Percentiles rank a stretch among this genome's conserved stretches.
phyloP scores from a whole-genome alignment of 495 filamentous ascomycete genomes.

The Aspergillus heteromorphus region DNA sequence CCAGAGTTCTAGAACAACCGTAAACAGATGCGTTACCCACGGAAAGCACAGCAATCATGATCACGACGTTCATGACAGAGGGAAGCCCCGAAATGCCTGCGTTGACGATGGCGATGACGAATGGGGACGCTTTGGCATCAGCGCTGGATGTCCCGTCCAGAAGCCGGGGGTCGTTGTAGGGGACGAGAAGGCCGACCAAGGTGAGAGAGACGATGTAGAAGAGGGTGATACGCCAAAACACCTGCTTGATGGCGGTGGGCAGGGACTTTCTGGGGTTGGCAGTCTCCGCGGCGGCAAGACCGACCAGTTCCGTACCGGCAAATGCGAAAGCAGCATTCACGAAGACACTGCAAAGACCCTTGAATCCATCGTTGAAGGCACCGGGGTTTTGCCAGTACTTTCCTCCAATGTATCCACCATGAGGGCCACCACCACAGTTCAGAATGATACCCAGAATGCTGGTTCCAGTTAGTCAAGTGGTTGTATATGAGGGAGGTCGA shows the following conservation, averaged over 20 bases:
- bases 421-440: slow-evolving; percentile 71
- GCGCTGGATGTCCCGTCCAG: slow-evolving; percentile 48
- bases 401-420: slow-evolving; percentile 77
- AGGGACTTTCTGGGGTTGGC: slow-evolving; percentile 82
- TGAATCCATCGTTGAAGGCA: slow-evolving; percentile 89
- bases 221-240: slow-evolving; percentile 91
- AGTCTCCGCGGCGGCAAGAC: slow-evolving; percentile 83
- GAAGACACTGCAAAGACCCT: slow-evolving; percentile 88
- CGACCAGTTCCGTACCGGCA: slow-evolving; percentile 89
- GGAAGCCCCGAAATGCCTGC: slow-evolving; percentile 71
- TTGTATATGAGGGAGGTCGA: neutral
- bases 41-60: slow-evolving; percentile 80
- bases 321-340: slow-evolving; percentile 93
- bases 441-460: slow-evolving; percentile 75
- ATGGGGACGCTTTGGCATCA: slow-evolving; percentile 75
- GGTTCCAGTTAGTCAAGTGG: slow-evolving; percentile 14
- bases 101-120: slow-evolving; percentile 81
- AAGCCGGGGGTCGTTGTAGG: slow-evolving; percentile 58
- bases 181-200: slow-evolving; percentile 69
- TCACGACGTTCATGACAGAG: slow-evolving; percentile 85
- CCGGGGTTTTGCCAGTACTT: slow-evolving; percentile 78
- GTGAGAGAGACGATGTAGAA: slow-evolving; percentile 77
- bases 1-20: slow-evolving; percentile 79
- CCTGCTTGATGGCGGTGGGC: slow-evolving; percentile 83
- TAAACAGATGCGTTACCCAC: slow-evolving; percentile 87